Conservation (phyloP, 495 filamentous ascomycete species). For the Patellaria atrata region DNA sequence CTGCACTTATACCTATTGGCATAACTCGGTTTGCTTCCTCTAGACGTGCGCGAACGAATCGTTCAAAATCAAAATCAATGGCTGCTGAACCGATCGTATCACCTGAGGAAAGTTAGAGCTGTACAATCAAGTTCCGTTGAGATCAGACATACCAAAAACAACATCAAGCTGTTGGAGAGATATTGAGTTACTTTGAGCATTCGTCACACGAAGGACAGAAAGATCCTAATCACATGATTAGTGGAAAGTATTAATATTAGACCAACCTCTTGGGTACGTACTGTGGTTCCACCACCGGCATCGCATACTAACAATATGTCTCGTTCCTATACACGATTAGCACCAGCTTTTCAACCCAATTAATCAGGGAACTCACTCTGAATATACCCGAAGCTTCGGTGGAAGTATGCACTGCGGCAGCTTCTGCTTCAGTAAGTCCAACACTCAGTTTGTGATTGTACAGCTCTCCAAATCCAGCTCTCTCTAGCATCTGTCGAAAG, state of each 20-base stretch:
- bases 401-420: slow-evolving; percentile 44
- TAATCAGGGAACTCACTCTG: neutral
- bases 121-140: neutral
- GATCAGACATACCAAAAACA: slow-evolving; percentile 19
- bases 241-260: neutral
- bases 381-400: slow-evolving; percentile 27
- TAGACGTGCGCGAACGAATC: slow-evolving; percentile 15
- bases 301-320: slow-evolving; percentile 41
- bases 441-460: slow-evolving; percentile 36
- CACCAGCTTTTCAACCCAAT: too few species aligned
- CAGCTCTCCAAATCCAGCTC: slow-evolving; percentile 36
- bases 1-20: slow-evolving; percentile 11
- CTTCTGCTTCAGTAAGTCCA: slow-evolving; percentile 55
- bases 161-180: slow-evolving; percentile 30
- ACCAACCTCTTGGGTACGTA: neutral
- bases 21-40: slow-evolving; percentile 8
- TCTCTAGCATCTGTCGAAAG: slow-evolving; percentile 35
- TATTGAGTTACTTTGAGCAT: slow-evolving; percentile 19
- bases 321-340: slow-evolving; percentile 17
- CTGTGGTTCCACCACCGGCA: slow-evolving; percentile 40
- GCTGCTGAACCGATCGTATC: slow-evolving; percentile 22
- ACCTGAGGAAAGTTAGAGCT: neutral
- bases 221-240: slow-evolving; percentile 13
- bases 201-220: slow-evolving; percentile 18
- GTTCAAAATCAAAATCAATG: slow-evolving; percentile 23